Base-by-base conservation (phyloP, 2,329 filamentous ascomycete genomes). In the Neospermospora avenae region DNA sequence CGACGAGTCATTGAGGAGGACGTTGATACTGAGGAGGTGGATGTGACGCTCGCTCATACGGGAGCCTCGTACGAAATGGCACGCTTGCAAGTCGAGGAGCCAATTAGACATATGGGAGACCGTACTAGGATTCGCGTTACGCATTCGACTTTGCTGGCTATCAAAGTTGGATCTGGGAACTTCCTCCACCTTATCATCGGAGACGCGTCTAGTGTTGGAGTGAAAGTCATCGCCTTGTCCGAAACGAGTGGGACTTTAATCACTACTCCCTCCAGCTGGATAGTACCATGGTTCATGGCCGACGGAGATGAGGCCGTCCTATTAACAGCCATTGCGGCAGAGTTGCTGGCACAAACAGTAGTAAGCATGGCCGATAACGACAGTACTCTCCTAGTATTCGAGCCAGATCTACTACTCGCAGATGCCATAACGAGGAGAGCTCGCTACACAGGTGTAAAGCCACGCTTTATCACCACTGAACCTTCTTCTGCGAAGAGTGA, bases 1-100 rank as follows among this genome's bases (percentile, higher is more conserved):
- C 45, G 60, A 25, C 55, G 63, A 10, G 34, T 55, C 3, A 60
- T 68, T 39, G 58, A 54, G 16, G 60, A 64, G 46, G 42, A 55
- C 4, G 44, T 63, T 18, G 3, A 14, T 52, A 11, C 58, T 10
- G 56, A 20, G 28, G 46, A 56, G 10, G 18, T 20, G 37, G 31
- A 25, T 16, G 48, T 61, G 31, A 24, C 48, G 39, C 28, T 57
- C 44, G 24, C 44, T 34, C 24, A 39, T 6, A 48, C 16, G 2
- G 22, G 22, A 4, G 24, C 11, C 11, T n/a, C 41, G 22, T 60
- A 64, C 54, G 60, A 55, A 52, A 25, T 55, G 24, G 20, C 56
- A 22, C 37, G 39, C 37, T 24, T 18, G 3, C 18, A 2, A 14
- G n/a, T 28, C 3, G 58, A 53, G 10, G 3, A 28, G 4, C 4